These are phyloP conservation scores for Clohesyomyces aquaticus DNA, from an alignment of 495 filamentous ascomycete species.

Conservation along the genomic window DNA sequence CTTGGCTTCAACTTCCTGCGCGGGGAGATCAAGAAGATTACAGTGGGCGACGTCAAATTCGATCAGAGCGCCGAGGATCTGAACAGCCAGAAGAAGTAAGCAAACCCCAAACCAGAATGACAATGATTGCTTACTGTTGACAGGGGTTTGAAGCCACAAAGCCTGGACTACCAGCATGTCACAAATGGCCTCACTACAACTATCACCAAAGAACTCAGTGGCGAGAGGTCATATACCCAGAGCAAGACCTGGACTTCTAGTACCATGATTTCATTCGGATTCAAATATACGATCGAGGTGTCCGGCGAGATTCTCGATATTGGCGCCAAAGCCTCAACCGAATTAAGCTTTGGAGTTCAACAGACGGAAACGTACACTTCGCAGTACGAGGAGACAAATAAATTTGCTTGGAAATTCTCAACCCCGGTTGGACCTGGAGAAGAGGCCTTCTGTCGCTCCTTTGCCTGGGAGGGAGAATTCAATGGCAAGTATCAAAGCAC, in stretches of 20 bases:
- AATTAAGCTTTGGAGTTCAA: background rate
- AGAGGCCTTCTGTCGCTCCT: background rate
- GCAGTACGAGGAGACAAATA: background rate
- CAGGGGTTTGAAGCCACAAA: background rate
- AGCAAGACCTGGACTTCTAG: background rate
- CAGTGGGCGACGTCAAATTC: background rate
- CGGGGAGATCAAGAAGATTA: slow-evolving; percentile 1
- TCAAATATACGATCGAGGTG: background rate
- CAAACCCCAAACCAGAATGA: background rate
- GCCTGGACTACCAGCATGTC: background rate
- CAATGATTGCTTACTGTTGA: background rate
- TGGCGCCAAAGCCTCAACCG: background rate
- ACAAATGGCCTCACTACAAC: background rate
- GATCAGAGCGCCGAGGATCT: background rate
- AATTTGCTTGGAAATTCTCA: background rate
- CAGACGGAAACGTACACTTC: background rate
- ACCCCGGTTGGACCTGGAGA: background rate
- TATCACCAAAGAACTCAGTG: background rate
- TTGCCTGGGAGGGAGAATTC: background rate
- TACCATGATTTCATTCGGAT: background rate
- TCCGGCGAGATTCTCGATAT: background rate
- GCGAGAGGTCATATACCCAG: no score
- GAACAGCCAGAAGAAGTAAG: background rate
- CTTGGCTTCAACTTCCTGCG: slow-evolving; percentile 2
- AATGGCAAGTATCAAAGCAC: background rate